A percentile compares a stretch with the other conserved stretches of the same genome.
Conservation (phyloP, 768 basidiomycete species). For the Trametes villosa region DNA sequence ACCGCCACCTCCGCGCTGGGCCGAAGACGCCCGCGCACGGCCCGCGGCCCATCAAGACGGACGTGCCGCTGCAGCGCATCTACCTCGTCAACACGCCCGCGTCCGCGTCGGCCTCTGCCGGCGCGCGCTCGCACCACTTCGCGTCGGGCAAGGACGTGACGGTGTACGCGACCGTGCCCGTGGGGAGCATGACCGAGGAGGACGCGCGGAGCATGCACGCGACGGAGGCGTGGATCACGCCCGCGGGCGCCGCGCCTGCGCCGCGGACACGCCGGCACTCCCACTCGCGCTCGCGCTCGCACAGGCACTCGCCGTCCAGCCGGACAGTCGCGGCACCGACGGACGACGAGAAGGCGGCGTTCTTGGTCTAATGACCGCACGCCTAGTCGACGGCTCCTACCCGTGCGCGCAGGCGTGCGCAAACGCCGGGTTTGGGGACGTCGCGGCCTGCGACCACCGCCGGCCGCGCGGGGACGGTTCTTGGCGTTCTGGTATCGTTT, state of each 20-base stretch:
- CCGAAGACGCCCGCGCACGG: constrained; percentile 39
- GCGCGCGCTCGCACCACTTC: constrained; percentile 10
- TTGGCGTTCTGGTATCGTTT: neutral
- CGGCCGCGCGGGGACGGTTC: neutral
- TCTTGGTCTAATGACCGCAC: neutral
- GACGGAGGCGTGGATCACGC: constrained; percentile 68
- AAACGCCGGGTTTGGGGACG: no score
- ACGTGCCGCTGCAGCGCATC: constrained; percentile 56
- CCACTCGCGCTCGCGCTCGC: constrained; percentile 36
- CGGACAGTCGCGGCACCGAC: constrained; percentile 33
- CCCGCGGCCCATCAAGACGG: constrained; percentile 28
- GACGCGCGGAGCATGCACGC: constrained; percentile 54
- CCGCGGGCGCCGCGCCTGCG: constrained; percentile 13
- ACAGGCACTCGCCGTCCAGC: constrained; percentile 40
- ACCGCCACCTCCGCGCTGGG: constrained; percentile 47
- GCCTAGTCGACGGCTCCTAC: neutral
- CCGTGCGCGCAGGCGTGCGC: constrained; percentile 1
- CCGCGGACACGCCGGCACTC: constrained; percentile 32
- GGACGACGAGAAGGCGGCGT: constrained; percentile 15
- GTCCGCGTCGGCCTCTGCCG: constrained; percentile 22
- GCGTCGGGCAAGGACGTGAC: constrained; percentile 33
- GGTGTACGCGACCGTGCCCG: constrained; percentile 75
- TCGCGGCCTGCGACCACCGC: no score
- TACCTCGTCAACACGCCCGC: constrained; percentile 57
- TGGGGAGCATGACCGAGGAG: constrained; percentile 56